Evolutionary conservation across 106 monocot species (phyloP), one percentile per base, ranked within the genome.

Genomic region (Apostasia ramifera): DNA sequence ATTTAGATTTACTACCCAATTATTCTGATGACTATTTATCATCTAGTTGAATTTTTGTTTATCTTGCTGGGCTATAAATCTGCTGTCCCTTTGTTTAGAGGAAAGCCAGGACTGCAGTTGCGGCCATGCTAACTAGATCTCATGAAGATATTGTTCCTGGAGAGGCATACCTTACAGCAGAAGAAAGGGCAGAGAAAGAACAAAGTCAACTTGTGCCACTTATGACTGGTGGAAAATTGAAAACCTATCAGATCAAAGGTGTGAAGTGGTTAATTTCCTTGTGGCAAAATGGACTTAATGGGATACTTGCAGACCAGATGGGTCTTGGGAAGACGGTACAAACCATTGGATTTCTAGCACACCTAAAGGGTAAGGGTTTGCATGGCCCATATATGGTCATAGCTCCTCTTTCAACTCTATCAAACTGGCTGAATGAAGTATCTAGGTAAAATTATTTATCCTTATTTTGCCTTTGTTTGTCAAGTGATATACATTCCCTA

Each of bases 201-300:
- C 97, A 97, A 60, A 70, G 80, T 53, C 79, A 87, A 68, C 81
- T 97, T 77, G 87, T 97, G 1, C 97, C 97, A 40, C n/a, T 90
- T 68, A 49, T 97, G 85, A 97, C 97, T 71, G 97, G 97, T 54
- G 97, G 97, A 12, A 90, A 81, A 71, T 59, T 97, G 76, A 97
- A 97, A 67, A 54, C 79, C 10, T 97, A 97, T 77, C 97, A 97
- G 68, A 47, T 92, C 43, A 97, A 97, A 76, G 97, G 97, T 47
- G 89, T 97, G 45, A 97, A 93, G 57, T 97, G 97, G 97, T 45
- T 97, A 48, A 93, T 97, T 42, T 97, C 97, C 1, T 67, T 97
- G 62, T 97, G 92, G 92, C 97, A 97, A 74, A 97, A 97, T 77
- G 97, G 97, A 39, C 82, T 97, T 1, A 97, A 97, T 87, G 97